phyloP scores from a whole-genome alignment of 2,329 filamentous ascomycete species.

The Sporothrix variecibatus region DNA sequence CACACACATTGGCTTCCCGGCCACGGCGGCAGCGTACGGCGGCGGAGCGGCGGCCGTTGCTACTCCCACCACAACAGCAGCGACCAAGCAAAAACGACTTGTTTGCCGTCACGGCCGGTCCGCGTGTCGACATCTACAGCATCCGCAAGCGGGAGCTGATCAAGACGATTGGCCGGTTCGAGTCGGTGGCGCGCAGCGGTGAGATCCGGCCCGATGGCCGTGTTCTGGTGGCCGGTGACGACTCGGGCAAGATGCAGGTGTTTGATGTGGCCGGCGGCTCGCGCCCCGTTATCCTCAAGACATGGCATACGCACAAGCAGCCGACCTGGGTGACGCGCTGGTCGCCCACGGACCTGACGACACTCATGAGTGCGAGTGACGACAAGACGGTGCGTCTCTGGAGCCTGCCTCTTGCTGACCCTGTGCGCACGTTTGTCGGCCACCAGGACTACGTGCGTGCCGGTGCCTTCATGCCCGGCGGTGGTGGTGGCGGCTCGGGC shows the following conservation, averaged over 20 bases:
- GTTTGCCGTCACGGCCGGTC: constrained; percentile 93
- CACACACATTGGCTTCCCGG: constrained; percentile 81
- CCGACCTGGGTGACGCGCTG: constrained; percentile 91
- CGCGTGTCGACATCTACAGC: constrained; percentile 90
- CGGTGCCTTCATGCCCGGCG: constrained; percentile 79
- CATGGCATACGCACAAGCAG: constrained; percentile 92
- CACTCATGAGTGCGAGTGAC: constrained; percentile 85
- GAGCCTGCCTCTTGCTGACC: constrained; percentile 82
- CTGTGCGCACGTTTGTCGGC: constrained; percentile 76
- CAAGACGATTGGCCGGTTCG: constrained; percentile 92
- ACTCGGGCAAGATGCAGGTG: constrained; percentile 88
- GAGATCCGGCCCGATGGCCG: constrained; percentile 87
- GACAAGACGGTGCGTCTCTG: constrained; percentile 91
- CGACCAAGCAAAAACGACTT: constrained; percentile 61
- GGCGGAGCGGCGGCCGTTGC: constrained; percentile 42
- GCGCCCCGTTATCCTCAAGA: constrained; percentile 88
- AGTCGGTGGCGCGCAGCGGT: constrained; percentile 85
- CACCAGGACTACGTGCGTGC: constrained; percentile 91
- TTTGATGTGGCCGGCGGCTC: constrained; percentile 71
- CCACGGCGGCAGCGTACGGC: constrained; percentile 44
- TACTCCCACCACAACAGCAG: constrained; percentile 44
- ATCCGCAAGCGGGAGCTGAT: constrained; percentile 86
- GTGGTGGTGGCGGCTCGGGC: background rate
- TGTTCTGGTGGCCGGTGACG: constrained; percentile 87
- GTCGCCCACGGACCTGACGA: constrained; percentile 84